phyloP scores from a whole-genome alignment of 2,329 filamentous ascomycete species.

The Aureobasidium subglaciale region DNA sequence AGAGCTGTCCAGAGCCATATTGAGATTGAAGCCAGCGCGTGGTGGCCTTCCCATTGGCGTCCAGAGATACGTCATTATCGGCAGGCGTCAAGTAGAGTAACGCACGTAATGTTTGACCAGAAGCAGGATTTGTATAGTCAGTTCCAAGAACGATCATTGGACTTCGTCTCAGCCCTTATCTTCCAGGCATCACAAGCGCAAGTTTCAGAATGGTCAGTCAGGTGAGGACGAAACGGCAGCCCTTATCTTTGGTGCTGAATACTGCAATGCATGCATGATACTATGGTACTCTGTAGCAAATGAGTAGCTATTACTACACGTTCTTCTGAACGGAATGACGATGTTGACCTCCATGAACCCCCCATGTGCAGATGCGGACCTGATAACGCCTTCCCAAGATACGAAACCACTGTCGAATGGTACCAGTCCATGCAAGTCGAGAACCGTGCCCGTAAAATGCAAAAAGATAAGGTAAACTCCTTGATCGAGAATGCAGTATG shows the following conservation, averaged over 20 bases:
- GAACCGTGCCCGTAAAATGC: neutral
- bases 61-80: neutral
- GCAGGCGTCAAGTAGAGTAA: neutral
- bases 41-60: neutral
- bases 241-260: neutral
- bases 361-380: neutral
- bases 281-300: neutral
- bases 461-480: neutral
- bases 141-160: neutral
- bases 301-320: neutral
- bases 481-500: neutral
- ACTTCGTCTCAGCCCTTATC: neutral
- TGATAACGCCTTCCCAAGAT: conserved; percentile 1
- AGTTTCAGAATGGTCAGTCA: neutral
- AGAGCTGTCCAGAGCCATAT: neutral
- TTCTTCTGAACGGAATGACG: neutral
- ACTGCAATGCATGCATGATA: conserved; percentile 8
- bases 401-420: neutral
- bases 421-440: conserved; percentile 7
- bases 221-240: neutral
- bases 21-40: neutral
- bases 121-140: neutral
- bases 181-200: conserved; percentile 5
- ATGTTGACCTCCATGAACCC: neutral
- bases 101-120: neutral